phyloP scores from a whole-genome alignment of 768 basidiomycete genomes.

The Mycena pura region DNA sequence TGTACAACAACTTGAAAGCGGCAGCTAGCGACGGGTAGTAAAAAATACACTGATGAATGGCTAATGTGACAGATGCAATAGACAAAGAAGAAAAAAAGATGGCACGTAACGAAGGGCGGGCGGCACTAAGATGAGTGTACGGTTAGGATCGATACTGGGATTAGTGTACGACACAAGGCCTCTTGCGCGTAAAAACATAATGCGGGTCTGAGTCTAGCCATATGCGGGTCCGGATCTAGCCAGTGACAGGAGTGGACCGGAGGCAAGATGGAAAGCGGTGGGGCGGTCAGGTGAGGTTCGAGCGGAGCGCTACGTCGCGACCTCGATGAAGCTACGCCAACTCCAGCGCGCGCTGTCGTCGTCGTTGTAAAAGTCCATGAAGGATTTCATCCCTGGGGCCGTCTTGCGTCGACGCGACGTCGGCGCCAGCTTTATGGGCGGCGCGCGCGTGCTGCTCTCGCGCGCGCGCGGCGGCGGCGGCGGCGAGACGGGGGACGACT shows the following conservation, averaged over 20 bases:
- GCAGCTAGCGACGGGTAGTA: neutral
- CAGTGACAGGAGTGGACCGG: slow-evolving; percentile 3
- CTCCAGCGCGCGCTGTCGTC: slow-evolving; percentile 44
- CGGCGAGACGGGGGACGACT: slow-evolving; percentile 1
- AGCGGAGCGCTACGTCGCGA: slow-evolving; percentile 26
- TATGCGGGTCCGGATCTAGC: slow-evolving; percentile 19
- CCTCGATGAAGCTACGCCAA: slow-evolving; percentile 59
- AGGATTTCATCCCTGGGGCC: slow-evolving; percentile 52
- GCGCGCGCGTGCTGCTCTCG: slow-evolving; percentile 7
- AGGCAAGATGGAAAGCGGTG: slow-evolving; percentile 2
- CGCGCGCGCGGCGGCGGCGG: slow-evolving; percentile 2
- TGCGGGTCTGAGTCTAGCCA: too few relatives aligned
- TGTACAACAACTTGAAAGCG: neutral
- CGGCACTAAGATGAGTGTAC: slow-evolving; percentile 13
- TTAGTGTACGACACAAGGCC: neutral
- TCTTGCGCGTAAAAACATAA: slow-evolving; percentile 1
- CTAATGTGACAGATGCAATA: slow-evolving; percentile 10
- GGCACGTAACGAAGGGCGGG: neutral
- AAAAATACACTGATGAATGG: slow-evolving; percentile 16
- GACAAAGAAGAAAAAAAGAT: neutral
- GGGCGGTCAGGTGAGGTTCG: neutral
- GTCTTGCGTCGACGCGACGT: slow-evolving; percentile 44
- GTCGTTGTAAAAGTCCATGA: slow-evolving; percentile 54
- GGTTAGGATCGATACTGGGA: slow-evolving; percentile 5
- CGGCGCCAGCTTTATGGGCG: slow-evolving; percentile 2